Percentiles rank a stretch among this genome's conserved stretches.
Evolutionary conservation across 2,329 filamentous ascomycete genomes (phyloP).

Genomic region (Chaetomium globosum): DNA sequence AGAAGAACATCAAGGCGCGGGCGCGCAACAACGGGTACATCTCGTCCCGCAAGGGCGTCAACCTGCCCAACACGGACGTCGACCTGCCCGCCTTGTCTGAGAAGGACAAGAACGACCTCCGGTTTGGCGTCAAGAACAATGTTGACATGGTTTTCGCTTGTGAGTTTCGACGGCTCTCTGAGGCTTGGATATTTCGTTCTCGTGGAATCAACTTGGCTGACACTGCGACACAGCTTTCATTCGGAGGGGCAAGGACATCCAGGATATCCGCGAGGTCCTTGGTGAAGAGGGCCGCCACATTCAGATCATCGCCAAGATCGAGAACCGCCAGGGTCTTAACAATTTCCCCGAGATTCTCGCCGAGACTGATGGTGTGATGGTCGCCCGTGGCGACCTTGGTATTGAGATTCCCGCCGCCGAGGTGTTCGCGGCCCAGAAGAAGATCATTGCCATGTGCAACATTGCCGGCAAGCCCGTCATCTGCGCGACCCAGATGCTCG

Average conservation of each 20-base stretch:
- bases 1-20: conserved; percentile 82
- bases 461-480: conserved; percentile 98
- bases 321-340: conserved; percentile 99
- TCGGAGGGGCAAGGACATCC: conserved; percentile 89
- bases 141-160: conserved; percentile 99
- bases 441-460: conserved; percentile 99
- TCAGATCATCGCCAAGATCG: conserved; percentile 99
- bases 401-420: conserved; percentile 98
- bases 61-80: conserved; percentile 97
- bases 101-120: conserved; percentile 94
- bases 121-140: conserved; percentile 96
- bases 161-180: conserved; percentile 20
- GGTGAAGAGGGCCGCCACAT: conserved; percentile 92
- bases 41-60: conserved; percentile 98
- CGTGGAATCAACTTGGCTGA: background rate
- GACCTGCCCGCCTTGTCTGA: conserved; percentile 96
- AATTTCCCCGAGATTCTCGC: conserved; percentile 97
- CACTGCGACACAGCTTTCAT: conserved; percentile 66
- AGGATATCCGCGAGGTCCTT: conserved; percentile 85
- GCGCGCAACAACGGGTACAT: conserved; percentile 98
- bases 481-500: conserved; percentile 98
- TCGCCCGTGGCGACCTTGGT: conserved; percentile 95
- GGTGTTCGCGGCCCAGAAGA: conserved; percentile 99
- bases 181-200: background rate
- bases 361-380: conserved; percentile 99